phyloP scores from a whole-genome alignment of 257 asterid genomes.

The Scutellaria minor region DNA sequence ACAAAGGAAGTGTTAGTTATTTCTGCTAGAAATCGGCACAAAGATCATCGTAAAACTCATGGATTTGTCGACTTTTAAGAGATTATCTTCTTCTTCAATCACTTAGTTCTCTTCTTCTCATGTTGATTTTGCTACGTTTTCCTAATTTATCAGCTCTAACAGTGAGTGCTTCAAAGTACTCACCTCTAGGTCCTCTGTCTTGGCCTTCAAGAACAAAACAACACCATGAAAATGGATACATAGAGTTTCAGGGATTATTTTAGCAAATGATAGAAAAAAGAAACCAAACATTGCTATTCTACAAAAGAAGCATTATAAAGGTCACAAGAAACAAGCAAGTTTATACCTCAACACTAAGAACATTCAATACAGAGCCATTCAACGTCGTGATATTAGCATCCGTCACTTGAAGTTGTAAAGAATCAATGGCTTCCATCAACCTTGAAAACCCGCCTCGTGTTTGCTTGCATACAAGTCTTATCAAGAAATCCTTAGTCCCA shows the following conservation, averaged over 20 bases:
- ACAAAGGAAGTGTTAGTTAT: no score
- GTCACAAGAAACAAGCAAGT: background rate
- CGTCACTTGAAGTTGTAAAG: constrained; percentile 57
- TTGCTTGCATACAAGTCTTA: constrained; percentile 54
- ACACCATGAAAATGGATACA: background rate
- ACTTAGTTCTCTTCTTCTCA: background rate
- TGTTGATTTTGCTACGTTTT: constrained; percentile 7
- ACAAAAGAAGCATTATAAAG: background rate
- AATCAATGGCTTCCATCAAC: constrained; percentile 63
- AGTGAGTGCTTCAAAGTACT: constrained; percentile 52
- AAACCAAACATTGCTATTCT: no score
- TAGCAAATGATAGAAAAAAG: no score
- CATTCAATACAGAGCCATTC: constrained; percentile 53
- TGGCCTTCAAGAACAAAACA: constrained; percentile 48
- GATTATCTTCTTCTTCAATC: background rate
- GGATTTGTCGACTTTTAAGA: background rate
- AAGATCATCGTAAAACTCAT: no score
- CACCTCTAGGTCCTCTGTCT: constrained; percentile 39
- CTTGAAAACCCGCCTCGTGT: constrained; percentile 52
- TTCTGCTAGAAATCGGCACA: no score
- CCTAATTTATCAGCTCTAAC: constrained; percentile 43
- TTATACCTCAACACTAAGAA: constrained; percentile 65
- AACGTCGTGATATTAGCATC: constrained; percentile 68
- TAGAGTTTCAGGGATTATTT: no score
- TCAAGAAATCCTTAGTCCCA: constrained; percentile 56